A percentile compares a stretch with the other conserved stretches of the same genome.
Conservation (phyloP, 768 basidiomycete genomes). For the Boletus fagicola region DNA sequence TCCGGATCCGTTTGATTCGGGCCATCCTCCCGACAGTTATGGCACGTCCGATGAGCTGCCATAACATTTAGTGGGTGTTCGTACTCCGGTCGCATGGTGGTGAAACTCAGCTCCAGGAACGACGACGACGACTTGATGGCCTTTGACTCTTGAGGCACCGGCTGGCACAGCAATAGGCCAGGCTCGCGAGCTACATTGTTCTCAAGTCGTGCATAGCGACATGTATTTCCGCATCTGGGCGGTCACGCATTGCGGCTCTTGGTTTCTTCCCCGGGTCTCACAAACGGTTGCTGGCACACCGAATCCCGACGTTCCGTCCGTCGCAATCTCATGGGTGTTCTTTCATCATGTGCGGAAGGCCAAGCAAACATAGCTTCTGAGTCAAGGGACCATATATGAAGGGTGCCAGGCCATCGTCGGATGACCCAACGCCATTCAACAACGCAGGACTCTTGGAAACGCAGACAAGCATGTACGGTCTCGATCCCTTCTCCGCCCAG, state of each 20-base stretch:
- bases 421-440: not conserved
- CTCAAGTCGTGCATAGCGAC: not conserved
- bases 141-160: slow-evolving; percentile 6
- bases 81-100: not conserved
- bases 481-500: slow-evolving; percentile 31
- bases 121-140: not conserved
- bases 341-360: not conserved
- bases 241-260: not conserved
- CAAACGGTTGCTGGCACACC: not conserved
- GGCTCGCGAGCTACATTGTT: not conserved
- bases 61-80: not conserved
- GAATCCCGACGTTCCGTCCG: not conserved
- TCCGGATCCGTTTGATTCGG: not conserved
- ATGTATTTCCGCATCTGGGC: not conserved
- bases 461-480: slow-evolving; percentile 22
- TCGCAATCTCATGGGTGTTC: not conserved
- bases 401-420: not conserved
- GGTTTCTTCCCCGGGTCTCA: not conserved
- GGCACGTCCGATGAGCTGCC: not conserved
- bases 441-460: not conserved
- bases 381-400: slow-evolving; percentile 11
- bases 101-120: slow-evolving; percentile 6
- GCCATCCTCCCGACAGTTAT: not conserved
- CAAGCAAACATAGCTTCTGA: slow-evolving; percentile 23
- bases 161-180: slow-evolving; percentile 5